These are phyloP conservation scores for Termitomyces sp. DNA, from an alignment of 768 basidiomycete genomes.

Conservation along the genomic window DNA sequence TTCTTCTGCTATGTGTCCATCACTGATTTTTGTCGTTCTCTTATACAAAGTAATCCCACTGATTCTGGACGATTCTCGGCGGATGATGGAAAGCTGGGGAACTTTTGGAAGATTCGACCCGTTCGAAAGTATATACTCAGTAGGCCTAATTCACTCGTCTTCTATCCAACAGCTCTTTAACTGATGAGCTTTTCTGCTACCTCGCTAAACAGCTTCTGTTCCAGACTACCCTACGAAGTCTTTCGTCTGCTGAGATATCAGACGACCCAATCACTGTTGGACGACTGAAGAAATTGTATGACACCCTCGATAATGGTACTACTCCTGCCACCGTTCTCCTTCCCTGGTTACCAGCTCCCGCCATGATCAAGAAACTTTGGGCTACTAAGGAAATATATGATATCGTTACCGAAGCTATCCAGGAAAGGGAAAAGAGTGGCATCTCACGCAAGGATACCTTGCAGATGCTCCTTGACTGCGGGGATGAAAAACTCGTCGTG, in stretches of 20 bases:
- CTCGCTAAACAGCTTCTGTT: conserved; percentile 49
- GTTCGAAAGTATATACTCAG: conserved; percentile 66
- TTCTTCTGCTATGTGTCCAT: conserved; percentile 9
- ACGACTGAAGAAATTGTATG: conserved; percentile 60
- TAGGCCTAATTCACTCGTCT: conserved; percentile 21
- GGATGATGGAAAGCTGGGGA: conserved; percentile 62
- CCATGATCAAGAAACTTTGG: conserved; percentile 63
- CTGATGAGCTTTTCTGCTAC: conserved; percentile 6
- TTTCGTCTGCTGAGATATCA: conserved; percentile 65
- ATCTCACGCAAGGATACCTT: conserved; percentile 58
- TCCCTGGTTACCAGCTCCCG: conserved; percentile 72
- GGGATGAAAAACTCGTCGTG: conserved; percentile 62
- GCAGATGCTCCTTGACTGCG: conserved; percentile 67
- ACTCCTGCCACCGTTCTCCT: conserved; percentile 68
- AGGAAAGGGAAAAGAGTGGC: conserved; percentile 51
- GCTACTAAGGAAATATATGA: conserved; percentile 75
- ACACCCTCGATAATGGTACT: conserved; percentile 61
- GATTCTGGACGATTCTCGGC: conserved; percentile 59
- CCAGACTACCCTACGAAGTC: conserved; percentile 64
- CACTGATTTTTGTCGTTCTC: neutral
- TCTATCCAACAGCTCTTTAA: neutral
- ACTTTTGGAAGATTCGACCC: conserved; percentile 61
- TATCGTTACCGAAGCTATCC: conserved; percentile 54
- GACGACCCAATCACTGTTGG: conserved; percentile 56
- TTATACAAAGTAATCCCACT: conserved; percentile 50